phyloP scores from a whole-genome alignment of 176 grass and related monocot genomes.

The Microstegium vimineum region DNA sequence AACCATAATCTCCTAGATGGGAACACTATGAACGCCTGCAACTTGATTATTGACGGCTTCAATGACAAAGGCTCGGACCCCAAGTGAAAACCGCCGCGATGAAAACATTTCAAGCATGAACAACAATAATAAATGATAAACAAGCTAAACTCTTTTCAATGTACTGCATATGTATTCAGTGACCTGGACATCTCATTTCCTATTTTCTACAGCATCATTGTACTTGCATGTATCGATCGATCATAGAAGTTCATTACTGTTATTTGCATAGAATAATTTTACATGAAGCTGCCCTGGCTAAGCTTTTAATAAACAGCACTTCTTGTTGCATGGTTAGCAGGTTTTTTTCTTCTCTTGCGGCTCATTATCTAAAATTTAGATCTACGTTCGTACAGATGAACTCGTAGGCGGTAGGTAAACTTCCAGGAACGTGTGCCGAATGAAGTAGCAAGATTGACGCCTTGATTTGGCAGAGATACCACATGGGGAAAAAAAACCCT shows the following conservation, averaged over 20 bases:
- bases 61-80: constrained; percentile 16
- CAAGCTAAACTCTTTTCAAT: not conserved
- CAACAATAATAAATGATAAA: not conserved
- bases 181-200: not conserved
- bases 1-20: constrained; percentile 81
- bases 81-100: constrained; percentile 7
- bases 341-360: not conserved
- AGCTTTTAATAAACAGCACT: not conserved
- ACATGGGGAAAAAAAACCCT: not conserved
- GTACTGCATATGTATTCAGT: not conserved
- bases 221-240: not conserved
- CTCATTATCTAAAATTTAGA: not conserved
- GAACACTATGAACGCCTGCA: constrained; percentile 67
- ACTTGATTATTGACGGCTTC: constrained; percentile 47
- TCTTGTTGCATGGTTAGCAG: not conserved
- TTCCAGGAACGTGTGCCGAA: not conserved
- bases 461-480: not conserved
- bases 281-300: not conserved
- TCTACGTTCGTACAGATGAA: not conserved
- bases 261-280: not conserved
- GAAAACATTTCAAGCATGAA: not conserved
- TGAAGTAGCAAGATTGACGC: not conserved
- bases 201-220: not conserved
- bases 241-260: not conserved
- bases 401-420: not conserved